Evolutionary conservation across 306 rosid genomes (phyloP), one percentile per base, ranked within the genome.

Genomic region (Citrullus amarus): DNA sequence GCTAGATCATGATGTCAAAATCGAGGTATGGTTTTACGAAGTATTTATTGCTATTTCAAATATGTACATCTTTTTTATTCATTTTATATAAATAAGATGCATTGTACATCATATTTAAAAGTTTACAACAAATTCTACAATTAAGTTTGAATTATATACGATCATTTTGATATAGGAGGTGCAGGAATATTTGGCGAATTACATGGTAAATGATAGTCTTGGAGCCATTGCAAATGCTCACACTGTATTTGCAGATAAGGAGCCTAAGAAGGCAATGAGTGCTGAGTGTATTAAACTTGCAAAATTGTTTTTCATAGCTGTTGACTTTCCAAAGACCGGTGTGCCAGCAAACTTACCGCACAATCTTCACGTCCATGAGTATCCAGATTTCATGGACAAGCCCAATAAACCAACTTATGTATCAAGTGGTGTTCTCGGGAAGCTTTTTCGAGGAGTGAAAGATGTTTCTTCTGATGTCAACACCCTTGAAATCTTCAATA

Each of bases 331-430:
- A 2, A 93, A 93, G 80, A 90, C 97, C 1, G 98, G 97, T 2
- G 82, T 90, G 4, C 91, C 97, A 4, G 98, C 97, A 22, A 83
- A 76, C 18, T 80, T 91, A 22, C 93, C 96, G 7, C 78, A 1
- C 6, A 79, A 84, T 3, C 89, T 91, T 14, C 78, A 75, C 15
- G 89, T 73, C 68, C 79, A 89, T 34, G 85, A 88, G 41, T 93
- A 78, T 85, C 97, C 97, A 16, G 97, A 93, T 81, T 93, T 93
- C 87, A 88, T 93, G 97, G 96, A 91, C 53, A 93, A 90, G 79
- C 85, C 78, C 4, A 82, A 86, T 73, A 93, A 74, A 79, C 79
- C 86, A 57, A 84, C 86, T 36, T 90, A 93, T 55, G 59, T 62
- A 50, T 93, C 98, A n/a, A 6, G 2, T 2, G 90, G 78, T 76